phyloP scores from a whole-genome alignment of 306 rosid species.

The Trichosanthes cucumerina region DNA sequence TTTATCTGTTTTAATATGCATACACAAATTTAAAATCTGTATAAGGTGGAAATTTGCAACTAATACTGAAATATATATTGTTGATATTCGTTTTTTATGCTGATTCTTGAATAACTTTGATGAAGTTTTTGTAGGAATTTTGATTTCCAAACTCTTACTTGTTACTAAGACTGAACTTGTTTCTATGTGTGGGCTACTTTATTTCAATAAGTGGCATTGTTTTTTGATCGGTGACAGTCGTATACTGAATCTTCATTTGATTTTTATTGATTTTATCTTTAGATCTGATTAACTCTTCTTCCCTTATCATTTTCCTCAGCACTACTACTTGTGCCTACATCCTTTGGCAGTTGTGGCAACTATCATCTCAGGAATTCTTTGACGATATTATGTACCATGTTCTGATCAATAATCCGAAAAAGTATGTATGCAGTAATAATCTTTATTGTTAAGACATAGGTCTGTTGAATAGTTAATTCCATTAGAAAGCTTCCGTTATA shows the following conservation, averaged over 20 bases:
- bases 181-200: neutral
- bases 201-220: neutral
- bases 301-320: constrained; percentile 29
- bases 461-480: neutral
- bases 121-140: neutral
- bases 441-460: no score
- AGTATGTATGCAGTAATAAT: constrained; percentile 31
- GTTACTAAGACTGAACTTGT: neutral
- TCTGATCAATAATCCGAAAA: constrained; percentile 48
- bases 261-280: no score
- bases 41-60: neutral
- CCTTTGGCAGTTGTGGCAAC: constrained; percentile 54
- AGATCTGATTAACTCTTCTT: neutral
- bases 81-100: neutral
- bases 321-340: constrained; percentile 49
- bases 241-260: neutral
- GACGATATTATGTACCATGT: constrained; percentile 55
- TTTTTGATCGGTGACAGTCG: neutral
- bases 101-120: neutral
- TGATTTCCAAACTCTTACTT: neutral
- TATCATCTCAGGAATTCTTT: constrained; percentile 53
- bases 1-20: neutral
- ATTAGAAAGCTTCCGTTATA: no score
- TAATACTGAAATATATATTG: neutral
- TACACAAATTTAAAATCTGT: neutral